A percentile compares a stretch with the other conserved stretches of the same genome.
Conservation (phyloP, 2,329 filamentous ascomycete genomes). For the Ascochyta clinopodiicola region DNA sequence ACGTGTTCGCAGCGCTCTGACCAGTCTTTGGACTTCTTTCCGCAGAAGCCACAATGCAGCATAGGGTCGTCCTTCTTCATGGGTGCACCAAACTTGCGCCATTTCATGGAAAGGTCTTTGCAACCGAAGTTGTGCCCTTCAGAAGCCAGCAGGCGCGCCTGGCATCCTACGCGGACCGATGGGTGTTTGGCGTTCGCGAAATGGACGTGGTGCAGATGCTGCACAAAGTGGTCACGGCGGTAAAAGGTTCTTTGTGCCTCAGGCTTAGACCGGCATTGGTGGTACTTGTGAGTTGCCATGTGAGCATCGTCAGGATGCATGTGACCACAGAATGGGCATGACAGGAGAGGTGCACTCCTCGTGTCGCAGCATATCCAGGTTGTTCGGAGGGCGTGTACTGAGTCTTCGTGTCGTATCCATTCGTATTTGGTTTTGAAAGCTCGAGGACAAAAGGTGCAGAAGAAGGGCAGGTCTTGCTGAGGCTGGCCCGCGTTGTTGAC, state of each 20-base stretch:
- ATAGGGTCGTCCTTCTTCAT: constrained; percentile 46
- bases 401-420: constrained; percentile 48
- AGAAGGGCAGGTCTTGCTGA: constrained; percentile 43
- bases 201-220: constrained; percentile 46
- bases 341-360: constrained; percentile 31
- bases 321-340: constrained; percentile 44
- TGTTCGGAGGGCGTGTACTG: constrained; percentile 46
- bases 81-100: constrained; percentile 44
- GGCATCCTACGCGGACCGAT: constrained; percentile 41
- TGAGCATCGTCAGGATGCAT: constrained; percentile 42
- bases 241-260: constrained; percentile 47
- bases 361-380: constrained; percentile 48
- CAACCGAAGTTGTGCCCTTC: constrained; percentile 44
- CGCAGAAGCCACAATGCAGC: constrained; percentile 46
- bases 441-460: constrained; percentile 46
- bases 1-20: constrained; percentile 42
- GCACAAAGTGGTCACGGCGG: constrained; percentile 45
- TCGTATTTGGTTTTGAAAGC: constrained; percentile 48
- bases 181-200: constrained; percentile 45
- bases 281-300: constrained; percentile 44
- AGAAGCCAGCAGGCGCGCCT: constrained; percentile 36
- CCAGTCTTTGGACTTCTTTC: constrained; percentile 41
- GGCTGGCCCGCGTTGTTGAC: constrained; percentile 40
- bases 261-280: constrained; percentile 44
- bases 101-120: constrained; percentile 45